A percentile compares a stretch with the other conserved stretches of the same genome.
Evolutionary conservation across 768 basidiomycete species (phyloP).

Genomic region (Ephemerocybe angulata): DNA sequence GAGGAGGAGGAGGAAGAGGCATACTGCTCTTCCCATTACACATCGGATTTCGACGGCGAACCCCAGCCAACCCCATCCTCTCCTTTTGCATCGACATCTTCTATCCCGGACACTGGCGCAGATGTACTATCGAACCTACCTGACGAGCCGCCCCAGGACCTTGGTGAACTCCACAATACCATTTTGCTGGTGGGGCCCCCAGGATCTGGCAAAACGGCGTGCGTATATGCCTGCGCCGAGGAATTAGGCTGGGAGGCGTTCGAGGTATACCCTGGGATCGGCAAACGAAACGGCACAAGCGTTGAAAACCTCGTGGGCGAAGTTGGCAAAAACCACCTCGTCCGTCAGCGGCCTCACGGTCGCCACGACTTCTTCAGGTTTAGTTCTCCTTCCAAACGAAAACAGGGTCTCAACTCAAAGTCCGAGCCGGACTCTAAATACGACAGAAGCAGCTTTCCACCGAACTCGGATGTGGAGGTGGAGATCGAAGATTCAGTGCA

Average conservation of each 20-base stretch:
- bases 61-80: neutral
- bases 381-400: slow-evolving; percentile 7
- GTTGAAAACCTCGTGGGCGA: slow-evolving; percentile 83
- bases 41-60: neutral
- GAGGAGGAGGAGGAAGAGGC: slow-evolving; percentile 36
- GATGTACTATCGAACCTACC: slow-evolving; percentile 4
- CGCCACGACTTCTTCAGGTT: slow-evolving; percentile 6
- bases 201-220: slow-evolving; percentile 87
- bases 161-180: slow-evolving; percentile 70
- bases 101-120: slow-evolving; percentile 5
- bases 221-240: slow-evolving; percentile 89
- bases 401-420: neutral
- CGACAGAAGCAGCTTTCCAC: neutral
- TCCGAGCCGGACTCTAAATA: slow-evolving; percentile 1
- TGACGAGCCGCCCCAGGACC: slow-evolving; percentile 16
- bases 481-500: slow-evolving; percentile 14
- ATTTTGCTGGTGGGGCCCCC: slow-evolving; percentile 80
- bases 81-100: slow-evolving; percentile 4
- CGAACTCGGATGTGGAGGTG: neutral
- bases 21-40: neutral
- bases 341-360: slow-evolving; percentile 32
- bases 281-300: slow-evolving; percentile 78
- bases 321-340: slow-evolving; percentile 89
- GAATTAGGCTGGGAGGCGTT: slow-evolving; percentile 96
- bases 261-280: slow-evolving; percentile 94